These are phyloP conservation scores for Neofusicoccum parvum DNA, from an alignment of 2,329 filamentous ascomycete genomes.

Conservation along the genomic window DNA sequence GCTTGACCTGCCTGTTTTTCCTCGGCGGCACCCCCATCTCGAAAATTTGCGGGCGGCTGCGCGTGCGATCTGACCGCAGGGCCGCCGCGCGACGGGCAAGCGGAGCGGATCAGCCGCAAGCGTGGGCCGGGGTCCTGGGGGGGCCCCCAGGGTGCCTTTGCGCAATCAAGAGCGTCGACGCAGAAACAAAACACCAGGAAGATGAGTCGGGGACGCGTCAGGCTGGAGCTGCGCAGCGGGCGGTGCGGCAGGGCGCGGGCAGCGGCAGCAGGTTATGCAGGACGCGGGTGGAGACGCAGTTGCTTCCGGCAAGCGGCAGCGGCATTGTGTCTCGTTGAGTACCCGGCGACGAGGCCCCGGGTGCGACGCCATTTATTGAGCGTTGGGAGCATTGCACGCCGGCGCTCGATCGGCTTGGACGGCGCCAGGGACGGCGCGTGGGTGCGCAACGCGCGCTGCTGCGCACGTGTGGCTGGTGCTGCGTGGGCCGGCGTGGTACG, in stretches of 20 bases:
- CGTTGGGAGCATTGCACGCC: constrained; percentile 5
- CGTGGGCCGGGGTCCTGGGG: not conserved
- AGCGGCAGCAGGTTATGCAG: not conserved
- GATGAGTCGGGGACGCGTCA: not conserved
- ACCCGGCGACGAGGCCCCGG: constrained; percentile 13
- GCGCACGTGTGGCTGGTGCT: constrained; percentile 11
- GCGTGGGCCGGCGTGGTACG: no score
- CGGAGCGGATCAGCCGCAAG: constrained; percentile 21
- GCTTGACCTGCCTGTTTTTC: constrained; percentile 10
- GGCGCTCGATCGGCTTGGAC: not conserved
- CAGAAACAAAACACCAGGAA: constrained; percentile 16
- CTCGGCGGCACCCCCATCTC: not conserved
- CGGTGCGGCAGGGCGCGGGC: not conserved
- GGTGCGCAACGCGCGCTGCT: not conserved
- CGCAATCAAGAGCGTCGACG: constrained; percentile 2
- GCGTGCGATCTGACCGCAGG: constrained; percentile 15
- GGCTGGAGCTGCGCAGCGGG: not conserved
- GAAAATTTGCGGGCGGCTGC: not conserved
- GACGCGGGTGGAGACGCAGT: not conserved
- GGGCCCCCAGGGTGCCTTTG: not conserved
- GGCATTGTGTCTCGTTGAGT: constrained; percentile 18
- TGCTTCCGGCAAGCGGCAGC: constrained; percentile 7
- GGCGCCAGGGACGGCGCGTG: constrained; percentile 9
- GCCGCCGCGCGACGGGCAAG: constrained; percentile 13
- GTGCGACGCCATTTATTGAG: constrained; percentile 12